Conservation (phyloP, 1,284 basidiomycete genomes). For the Gomphus bonarii region DNA sequence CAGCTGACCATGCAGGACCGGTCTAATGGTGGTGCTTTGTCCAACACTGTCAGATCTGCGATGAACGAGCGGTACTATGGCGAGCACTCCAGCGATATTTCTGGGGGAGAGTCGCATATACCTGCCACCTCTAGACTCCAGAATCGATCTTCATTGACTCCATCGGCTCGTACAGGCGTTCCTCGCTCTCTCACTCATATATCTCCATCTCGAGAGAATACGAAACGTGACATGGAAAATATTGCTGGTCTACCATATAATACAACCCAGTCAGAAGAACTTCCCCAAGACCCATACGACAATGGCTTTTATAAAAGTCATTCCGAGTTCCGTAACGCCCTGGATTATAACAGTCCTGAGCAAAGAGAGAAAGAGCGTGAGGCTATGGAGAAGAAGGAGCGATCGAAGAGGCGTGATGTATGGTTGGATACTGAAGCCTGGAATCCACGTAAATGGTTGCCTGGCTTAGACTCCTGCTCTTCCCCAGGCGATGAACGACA, state of each 20-base stretch:
- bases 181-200: conserved; percentile 63
- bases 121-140: neutral
- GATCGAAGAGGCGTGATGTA: conserved; percentile 45
- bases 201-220: conserved; percentile 23
- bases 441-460: conserved; percentile 46
- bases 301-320: conserved; percentile 15
- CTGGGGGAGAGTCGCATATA: neutral
- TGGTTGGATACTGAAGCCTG: conserved; percentile 36
- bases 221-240: conserved; percentile 11
- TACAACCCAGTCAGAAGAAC: neutral
- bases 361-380: conserved; percentile 32
- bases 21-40: neutral
- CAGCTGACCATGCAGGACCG: neutral
- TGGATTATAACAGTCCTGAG: conserved; percentile 36
- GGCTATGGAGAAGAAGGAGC: conserved; percentile 30
- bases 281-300: conserved; percentile 11
- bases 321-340: conserved; percentile 48
- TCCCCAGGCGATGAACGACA: conserved; percentile 15
- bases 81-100: neutral
- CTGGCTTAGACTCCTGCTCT: conserved; percentile 29
- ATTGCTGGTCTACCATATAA: neutral
- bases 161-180: conserved; percentile 58
- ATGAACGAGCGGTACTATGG: neutral
- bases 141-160: conserved; percentile 27
- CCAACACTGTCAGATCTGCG: neutral